Base-by-base conservation (phyloP, 345 rosid species). In the Eucalyptus tenuipes region DNA sequence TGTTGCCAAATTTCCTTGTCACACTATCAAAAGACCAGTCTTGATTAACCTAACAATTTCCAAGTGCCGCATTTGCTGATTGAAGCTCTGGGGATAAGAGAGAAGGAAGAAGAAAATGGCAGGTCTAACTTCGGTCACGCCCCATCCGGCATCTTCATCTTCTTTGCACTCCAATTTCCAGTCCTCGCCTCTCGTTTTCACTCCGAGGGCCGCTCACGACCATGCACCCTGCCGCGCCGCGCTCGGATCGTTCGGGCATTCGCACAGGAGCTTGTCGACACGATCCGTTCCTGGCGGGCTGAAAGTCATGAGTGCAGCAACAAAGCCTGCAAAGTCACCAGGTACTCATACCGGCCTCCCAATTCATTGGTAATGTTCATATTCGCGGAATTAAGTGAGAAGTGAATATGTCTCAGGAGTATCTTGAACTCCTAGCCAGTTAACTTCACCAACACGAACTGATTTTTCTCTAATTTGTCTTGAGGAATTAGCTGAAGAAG, bases 401-500 rank as follows among this genome's bases (percentile, higher is more conserved):
- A 75, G 82, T 3, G 47, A 71, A 18, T 10, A 71, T 71, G 81
- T 33, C 45, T 71, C 4, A 18, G 81, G 22, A 71, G 81, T 71
- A 18, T 71, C 81, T 5, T 71, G 45, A 37, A 40, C 81, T 71
- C 81, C 81, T 71, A 0, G 45, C 81, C 45, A 17, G 81, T 71
- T 18, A 71, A 0, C 25, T 71, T 71, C 81, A 71, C 27, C 27
- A 37, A 22, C 59, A 20, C 42, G 14, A 45, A 64, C 44, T 81
- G 84, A 86, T 49, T 68, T 90, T 90, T 49, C 66, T 50, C 57
- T 47, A 86, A 86, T 89, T 91, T 86, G 47, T 89, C 90, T 92
- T 90, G 95, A 92, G 95, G 89, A 91, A 89, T 91, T 89, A 98
- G 99, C 97, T 94, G 99, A 98, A 93, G 97, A 95, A 92, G 99